Conservation (phyloP, 306 rosid species). For the Amphicarpaea edgeworthii region DNA sequence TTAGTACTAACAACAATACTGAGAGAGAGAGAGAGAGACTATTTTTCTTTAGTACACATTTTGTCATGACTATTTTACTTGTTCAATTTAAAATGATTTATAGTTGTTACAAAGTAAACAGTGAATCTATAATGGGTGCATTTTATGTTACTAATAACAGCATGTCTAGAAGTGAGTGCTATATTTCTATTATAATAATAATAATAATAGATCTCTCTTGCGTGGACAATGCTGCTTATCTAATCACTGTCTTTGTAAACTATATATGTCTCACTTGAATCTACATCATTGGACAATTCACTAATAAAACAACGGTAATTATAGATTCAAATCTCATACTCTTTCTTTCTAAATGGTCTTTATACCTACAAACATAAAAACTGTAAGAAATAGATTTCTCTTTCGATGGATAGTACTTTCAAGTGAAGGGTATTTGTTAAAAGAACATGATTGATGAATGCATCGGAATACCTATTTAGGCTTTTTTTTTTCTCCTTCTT, state of each 20-base stretch:
- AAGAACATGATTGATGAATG: background rate
- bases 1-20: too few relatives aligned
- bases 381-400: background rate
- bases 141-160: slow-evolving; percentile 16
- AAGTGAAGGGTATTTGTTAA: background rate
- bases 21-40: too few relatives aligned
- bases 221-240: background rate
- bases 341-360: background rate
- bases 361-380: background rate
- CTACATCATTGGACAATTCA: background rate
- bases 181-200: too few relatives aligned
- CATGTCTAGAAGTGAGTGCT: background rate
- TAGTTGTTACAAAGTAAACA: background rate
- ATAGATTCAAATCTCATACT: background rate
- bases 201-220: slow-evolving; percentile 15
- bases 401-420: background rate
- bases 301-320: background rate
- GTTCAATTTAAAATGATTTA: background rate
- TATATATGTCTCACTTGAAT: background rate
- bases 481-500: too few relatives aligned
- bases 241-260: background rate
- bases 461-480: background rate
- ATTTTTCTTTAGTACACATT: too few relatives aligned
- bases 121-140: background rate
- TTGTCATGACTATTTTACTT: too few relatives aligned